Percentiles rank a stretch among this genome's conserved stretches.
These are phyloP conservation scores for Myotisia sp. DNA, from an alignment of 2,329 filamentous ascomycete species.

Conservation along the genomic window DNA sequence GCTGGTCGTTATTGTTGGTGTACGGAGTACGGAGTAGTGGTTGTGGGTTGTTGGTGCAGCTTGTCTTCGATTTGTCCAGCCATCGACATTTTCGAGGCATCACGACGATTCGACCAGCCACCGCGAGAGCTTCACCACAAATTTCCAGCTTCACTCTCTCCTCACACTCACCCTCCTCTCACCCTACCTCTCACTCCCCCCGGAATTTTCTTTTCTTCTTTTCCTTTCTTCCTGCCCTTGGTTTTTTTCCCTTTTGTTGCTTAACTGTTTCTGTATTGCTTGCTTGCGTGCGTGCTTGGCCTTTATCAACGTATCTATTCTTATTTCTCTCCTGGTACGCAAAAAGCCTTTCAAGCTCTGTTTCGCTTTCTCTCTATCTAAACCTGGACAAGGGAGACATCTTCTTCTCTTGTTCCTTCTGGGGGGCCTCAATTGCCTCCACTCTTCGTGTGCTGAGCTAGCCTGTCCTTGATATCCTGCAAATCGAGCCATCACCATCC, in stretches of 20 bases:
- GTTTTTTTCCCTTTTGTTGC: too few species aligned
- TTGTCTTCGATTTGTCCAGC: slow-evolving; percentile 5
- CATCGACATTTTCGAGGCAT: slow-evolving; percentile 5
- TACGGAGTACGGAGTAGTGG: too few species aligned
- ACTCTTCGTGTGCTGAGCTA: background rate
- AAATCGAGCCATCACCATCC: slow-evolving; percentile 3
- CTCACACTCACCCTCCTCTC: too few species aligned
- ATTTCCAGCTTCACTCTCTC: background rate
- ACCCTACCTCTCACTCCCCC: too few species aligned
- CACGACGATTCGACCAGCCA: slow-evolving; percentile 10
- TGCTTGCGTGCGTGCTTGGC: too few species aligned
- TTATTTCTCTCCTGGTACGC: background rate
- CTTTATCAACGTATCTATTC: too few species aligned
- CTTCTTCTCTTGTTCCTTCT: background rate
- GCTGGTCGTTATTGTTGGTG: too few species aligned
- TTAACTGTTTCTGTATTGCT: too few species aligned
- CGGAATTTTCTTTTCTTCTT: too few species aligned
- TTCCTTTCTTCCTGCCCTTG: too few species aligned
- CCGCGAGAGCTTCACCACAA: background rate
- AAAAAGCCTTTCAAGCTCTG: background rate
- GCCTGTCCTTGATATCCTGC: background rate
- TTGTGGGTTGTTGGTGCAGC: too few species aligned
- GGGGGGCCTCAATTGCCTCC: background rate
- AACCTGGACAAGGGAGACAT: background rate
- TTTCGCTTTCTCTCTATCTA: background rate